A percentile compares a stretch with the other conserved stretches of the same genome.
These are phyloP conservation scores for Protomyces inundatus DNA, from an alignment of 1,139 yeast genomes.

Conservation along the genomic window DNA sequence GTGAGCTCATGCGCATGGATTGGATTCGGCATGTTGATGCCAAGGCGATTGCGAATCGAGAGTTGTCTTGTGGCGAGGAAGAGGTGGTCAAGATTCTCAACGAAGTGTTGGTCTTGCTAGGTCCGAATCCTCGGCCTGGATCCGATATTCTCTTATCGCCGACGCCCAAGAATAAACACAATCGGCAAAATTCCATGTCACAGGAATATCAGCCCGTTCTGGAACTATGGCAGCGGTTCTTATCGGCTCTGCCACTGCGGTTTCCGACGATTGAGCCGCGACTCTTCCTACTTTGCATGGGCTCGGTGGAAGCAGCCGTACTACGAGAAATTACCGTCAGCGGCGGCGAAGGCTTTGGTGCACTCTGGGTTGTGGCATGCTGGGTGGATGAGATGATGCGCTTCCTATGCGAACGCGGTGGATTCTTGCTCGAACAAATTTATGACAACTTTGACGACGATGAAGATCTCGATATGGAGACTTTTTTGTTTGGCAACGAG, in stretches of 20 bases:
- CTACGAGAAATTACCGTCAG: constrained; percentile 56
- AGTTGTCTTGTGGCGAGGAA: constrained; percentile 49
- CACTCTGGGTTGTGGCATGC: constrained; percentile 74
- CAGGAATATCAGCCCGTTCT: constrained; percentile 30
- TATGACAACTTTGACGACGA: constrained; percentile 26
- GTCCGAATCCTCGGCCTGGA: constrained; percentile 6
- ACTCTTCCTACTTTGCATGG: constrained; percentile 51
- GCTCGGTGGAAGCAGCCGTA: constrained; percentile 58
- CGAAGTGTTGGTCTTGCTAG: constrained; percentile 19
- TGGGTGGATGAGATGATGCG: constrained; percentile 72
- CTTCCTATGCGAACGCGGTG: constrained; percentile 67
- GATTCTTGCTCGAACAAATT: constrained; percentile 43
- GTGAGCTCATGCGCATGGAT: constrained; percentile 53
- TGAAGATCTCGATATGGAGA: constrained; percentile 19
- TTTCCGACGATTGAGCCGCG: constrained; percentile 52
- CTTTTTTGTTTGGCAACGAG: not conserved
- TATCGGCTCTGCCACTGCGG: constrained; percentile 47
- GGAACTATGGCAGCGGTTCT: constrained; percentile 43
- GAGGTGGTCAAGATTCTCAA: constrained; percentile 24
- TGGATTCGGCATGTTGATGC: constrained; percentile 55
- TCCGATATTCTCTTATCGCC: not conserved
- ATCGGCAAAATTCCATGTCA: constrained; percentile 1
- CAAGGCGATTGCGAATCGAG: constrained; percentile 49
- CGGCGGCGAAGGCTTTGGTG: constrained; percentile 61
- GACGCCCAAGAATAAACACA: not conserved